Evolutionary conservation across 2,329 filamentous ascomycete genomes (phyloP), one percentile per base, ranked within the genome.

Genomic region (Colletotrichum filicis): DNA sequence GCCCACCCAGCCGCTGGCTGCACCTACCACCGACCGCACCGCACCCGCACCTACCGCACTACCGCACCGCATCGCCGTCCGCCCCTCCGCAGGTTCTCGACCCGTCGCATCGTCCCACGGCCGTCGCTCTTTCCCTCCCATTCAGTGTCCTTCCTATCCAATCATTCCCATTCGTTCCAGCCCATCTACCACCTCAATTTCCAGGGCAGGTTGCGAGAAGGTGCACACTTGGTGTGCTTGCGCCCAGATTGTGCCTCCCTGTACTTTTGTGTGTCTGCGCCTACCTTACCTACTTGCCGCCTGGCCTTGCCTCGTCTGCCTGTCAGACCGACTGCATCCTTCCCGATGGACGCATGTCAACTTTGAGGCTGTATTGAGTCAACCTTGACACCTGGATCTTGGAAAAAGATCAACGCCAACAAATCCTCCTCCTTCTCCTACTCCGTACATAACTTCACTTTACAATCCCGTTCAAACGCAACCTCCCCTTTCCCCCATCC

Each of bases 1-100:
- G 35, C 35, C 64, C 65, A 62, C 52, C 53, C n/a, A 52, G 28
- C 52, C 37, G 52, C 63, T 71, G 60, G 68, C 59, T 42, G 35
- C 71, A 72, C 58, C 61, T 67, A 64, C 19, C 68, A 64, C 59
- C 46, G 59, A 52, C 59, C 49, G 26, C 37, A 52, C 58, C 28
- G 32, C 37, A 42, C 37, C 37, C 37, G 37, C 16, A 42, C 42
- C 16, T 22, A n/a, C 42, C 42, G 42, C 24, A 26, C 24, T 0
- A 26, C 26, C 42, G 42, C 42, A 49, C 42, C 42, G 42, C 42
- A 49, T 24, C n/a, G 52, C 37, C 24, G 16, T 61, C 16, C 24
- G 19, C 28, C 16, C 19, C 19, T 26, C 30, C 65, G 22, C 46
- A 12, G 32, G 56, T 62, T 22, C 30, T n/a, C 37, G 26, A 58